Percentiles rank a stretch among this genome's conserved stretches.
These are phyloP conservation scores for Sarocladium strictum DNA, from an alignment of 2,329 filamentous ascomycete species.

Conservation along the genomic window DNA sequence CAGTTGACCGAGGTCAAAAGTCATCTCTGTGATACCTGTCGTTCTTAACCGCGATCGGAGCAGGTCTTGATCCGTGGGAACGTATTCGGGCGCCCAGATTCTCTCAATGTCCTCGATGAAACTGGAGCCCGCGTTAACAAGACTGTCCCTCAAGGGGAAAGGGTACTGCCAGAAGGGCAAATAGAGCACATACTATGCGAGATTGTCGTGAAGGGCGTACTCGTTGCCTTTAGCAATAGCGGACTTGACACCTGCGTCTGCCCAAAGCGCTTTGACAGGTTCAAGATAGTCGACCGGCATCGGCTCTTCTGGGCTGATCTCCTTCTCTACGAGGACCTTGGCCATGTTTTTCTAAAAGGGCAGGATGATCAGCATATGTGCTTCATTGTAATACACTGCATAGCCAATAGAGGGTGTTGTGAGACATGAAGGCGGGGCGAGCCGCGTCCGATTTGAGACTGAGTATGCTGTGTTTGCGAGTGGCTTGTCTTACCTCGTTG, in stretches of 20 bases:
- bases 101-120: slow-evolving; percentile 78
- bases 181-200: slow-evolving; percentile 89
- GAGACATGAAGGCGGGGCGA: slow-evolving; percentile 3
- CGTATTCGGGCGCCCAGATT: slow-evolving; percentile 69
- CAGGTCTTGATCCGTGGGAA: slow-evolving; percentile 92
- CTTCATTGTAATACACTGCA: neutral
- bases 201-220: slow-evolving; percentile 92
- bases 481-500: slow-evolving; percentile 60
- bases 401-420: neutral
- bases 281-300: slow-evolving; percentile 73
- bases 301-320: slow-evolving; percentile 75
- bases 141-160: no score
- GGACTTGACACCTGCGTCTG: slow-evolving; percentile 72
- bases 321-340: slow-evolving; percentile 70
- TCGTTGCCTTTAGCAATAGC: slow-evolving; percentile 94
- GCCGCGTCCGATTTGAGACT: neutral
- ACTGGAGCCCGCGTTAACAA: no score
- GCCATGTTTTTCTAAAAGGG: slow-evolving; percentile 66
- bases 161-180: no score
- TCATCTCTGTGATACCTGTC: slow-evolving; percentile 91
- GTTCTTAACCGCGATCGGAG: slow-evolving; percentile 84
- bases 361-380: slow-evolving; percentile 10
- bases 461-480: neutral
- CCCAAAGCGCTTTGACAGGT: slow-evolving; percentile 81
- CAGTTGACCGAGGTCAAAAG: slow-evolving; percentile 85